Percentiles rank a stretch among this genome's conserved stretches.
Conservation (phyloP, 228 moss, liverwort and hornwort genomes). For the Sphagnum magellanicum region DNA sequence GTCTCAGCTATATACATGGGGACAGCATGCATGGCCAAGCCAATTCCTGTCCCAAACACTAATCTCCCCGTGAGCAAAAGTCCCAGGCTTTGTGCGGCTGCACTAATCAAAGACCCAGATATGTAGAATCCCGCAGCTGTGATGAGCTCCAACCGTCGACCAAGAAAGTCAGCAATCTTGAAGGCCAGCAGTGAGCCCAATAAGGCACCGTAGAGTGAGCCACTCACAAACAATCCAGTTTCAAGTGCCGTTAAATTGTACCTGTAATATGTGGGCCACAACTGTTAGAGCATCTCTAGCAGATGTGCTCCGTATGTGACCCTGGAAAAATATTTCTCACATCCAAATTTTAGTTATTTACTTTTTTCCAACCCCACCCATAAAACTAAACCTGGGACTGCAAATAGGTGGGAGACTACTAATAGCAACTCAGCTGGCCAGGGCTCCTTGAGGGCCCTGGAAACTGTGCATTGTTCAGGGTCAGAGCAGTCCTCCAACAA, state of each 20-base stretch:
- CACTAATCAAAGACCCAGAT: slow-evolving; percentile 17
- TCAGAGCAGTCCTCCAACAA: too few species aligned
- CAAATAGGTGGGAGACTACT: too few species aligned
- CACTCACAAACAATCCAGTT: slow-evolving; percentile 18
- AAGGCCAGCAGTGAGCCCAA: slow-evolving; percentile 41
- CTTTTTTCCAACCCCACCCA: too few species aligned
- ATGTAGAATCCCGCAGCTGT: slow-evolving; percentile 19
- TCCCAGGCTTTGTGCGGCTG: slow-evolving; percentile 18
- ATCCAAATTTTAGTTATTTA: too few species aligned
- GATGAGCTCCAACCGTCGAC: slow-evolving; percentile 40
- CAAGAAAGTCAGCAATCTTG: slow-evolving; percentile 35
- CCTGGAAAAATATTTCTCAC: too few species aligned
- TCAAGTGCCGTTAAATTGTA: not conserved
- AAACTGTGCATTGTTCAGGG: too few species aligned
- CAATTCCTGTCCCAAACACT: slow-evolving; percentile 40
- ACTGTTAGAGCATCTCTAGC: too few species aligned
- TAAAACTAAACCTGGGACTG: too few species aligned
- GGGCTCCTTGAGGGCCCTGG: too few species aligned
- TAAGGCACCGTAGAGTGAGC: slow-evolving; percentile 55
- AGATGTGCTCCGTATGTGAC: too few species aligned
- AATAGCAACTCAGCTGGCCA: too few species aligned
- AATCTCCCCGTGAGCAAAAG: slow-evolving; percentile 36
- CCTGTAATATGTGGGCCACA: too few species aligned
- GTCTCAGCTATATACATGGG: slow-evolving; percentile 61
- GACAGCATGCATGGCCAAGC: slow-evolving; percentile 50